Evolutionary conservation across 2,329 filamentous ascomycete genomes (phyloP), one percentile per base, ranked within the genome.

Genomic region (Salinomyces thailandicus): DNA sequence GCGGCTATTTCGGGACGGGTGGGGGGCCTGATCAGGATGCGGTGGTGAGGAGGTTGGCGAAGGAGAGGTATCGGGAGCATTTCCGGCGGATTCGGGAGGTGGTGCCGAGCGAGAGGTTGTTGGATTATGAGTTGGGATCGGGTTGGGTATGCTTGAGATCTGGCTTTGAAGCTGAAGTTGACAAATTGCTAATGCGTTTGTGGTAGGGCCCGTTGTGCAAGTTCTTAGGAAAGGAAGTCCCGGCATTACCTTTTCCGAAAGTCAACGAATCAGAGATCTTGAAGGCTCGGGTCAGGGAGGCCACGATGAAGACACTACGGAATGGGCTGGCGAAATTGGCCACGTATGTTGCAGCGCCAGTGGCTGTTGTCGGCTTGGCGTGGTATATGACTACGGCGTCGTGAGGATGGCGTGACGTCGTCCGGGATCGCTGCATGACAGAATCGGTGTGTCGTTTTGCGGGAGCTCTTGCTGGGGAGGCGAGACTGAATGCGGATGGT

Each of bases 101-200:
- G 6, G 32, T 39, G 11, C 36, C 37, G 26, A 35, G 31, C 64
- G 35, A 42, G 14, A 36, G 31, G 14, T 27, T 44, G 12, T 20
- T 42, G 18, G 33, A 42, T 6, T 44, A 34, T 13, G 32, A 37
- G 14, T 17, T 44, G 7, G 33, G 19, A n/a, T 33, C 26, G 0
- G 39, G 39, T n/a, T 44, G 32, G 32, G 41, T 31, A 4, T 9
- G 22, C n/a, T 26, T 26, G 20, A 26, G 9, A 2, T 26, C 9
- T 26, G 9, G 9, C 9, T 26, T 8, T 2, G 9, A 26, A 3
- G 9, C 22, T 4, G 22, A 9, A n/a, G 22, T n/a, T 26, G 2
- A 8, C n/a, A n/a, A n/a, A 26, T 26, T n/a, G 22, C 22, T 26
- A n/a, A 26, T n/a, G 9, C n/a, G 4, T 4, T 26, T n/a, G 22